A percentile compares a stretch with the other conserved stretches of the same genome.
phyloP scores from a whole-genome alignment of 78 protist species.

The Isochrysis galbana region DNA sequence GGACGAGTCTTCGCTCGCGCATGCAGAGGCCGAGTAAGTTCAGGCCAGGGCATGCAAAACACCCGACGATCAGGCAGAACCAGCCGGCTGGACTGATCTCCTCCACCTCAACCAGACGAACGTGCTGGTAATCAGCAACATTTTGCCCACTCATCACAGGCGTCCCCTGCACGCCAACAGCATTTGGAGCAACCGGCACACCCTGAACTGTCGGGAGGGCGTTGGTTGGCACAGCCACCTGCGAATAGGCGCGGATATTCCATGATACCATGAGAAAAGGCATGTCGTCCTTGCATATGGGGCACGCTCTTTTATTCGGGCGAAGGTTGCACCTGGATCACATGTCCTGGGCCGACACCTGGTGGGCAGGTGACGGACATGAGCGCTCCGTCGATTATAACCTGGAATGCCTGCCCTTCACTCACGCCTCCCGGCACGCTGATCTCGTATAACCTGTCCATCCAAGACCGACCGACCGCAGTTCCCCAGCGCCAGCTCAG shows the following conservation, averaged over 20 bases:
- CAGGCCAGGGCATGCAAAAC: neutral
- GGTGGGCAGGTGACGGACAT: neutral
- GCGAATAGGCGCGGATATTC: neutral
- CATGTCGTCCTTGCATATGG: neutral
- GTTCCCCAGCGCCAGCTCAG: too few relatives aligned
- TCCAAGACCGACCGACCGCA: too few relatives aligned
- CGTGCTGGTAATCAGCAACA: neutral
- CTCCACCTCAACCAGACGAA: neutral
- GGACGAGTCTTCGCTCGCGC: neutral
- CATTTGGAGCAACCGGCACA: neutral
- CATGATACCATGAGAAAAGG: neutral
- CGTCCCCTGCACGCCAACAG: too few relatives aligned
- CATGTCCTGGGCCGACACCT: neutral
- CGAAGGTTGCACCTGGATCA: neutral
- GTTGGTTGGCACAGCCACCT: neutral
- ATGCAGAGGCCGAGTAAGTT: neutral
- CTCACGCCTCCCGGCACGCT: neutral
- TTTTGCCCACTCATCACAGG: neutral
- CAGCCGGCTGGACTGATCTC: neutral
- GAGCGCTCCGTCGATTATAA: neutral
- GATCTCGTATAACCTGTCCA: neutral
- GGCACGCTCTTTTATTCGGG: neutral
- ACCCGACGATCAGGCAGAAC: constrained; percentile 13
- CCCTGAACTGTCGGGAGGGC: neutral
- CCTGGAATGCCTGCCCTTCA: neutral